phyloP scores from a whole-genome alignment of 78 protist genomes.

The Polysphondylium violaceum region DNA sequence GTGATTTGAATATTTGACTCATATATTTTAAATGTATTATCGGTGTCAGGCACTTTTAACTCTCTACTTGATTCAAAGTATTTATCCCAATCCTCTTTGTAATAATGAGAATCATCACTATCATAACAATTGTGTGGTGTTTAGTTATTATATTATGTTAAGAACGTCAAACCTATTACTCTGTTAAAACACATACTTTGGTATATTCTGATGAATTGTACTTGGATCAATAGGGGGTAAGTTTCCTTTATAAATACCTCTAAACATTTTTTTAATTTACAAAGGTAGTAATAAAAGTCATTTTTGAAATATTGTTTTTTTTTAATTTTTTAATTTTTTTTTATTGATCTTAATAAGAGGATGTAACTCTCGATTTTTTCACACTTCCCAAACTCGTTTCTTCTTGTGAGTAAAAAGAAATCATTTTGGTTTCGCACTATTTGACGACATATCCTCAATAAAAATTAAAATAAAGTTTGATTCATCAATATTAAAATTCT shows the following conservation, averaged over 20 bases:
- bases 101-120: slow-evolving; percentile 22
- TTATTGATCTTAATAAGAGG: no score
- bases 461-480: no score
- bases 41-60: neutral
- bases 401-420: no score
- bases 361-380: no score
- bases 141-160: neutral
- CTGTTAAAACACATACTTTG: neutral
- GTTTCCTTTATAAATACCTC: slow-evolving; percentile 44
- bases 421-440: no score
- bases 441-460: no score
- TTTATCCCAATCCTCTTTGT: slow-evolving; percentile 30
- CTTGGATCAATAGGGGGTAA: slow-evolving; percentile 67
- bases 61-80: slow-evolving; percentile 58
- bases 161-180: neutral
- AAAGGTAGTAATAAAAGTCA: no score
- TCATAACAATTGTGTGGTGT: no score
- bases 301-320: no score
- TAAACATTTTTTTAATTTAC: slow-evolving; percentile 28
- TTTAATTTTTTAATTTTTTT: no score
- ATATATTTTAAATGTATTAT: slow-evolving; percentile 50
- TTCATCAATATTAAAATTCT: no score
- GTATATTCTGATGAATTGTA: neutral
- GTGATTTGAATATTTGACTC: slow-evolving; percentile 19
- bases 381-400: no score